Base-by-base conservation (phyloP, 1,284 basidiomycete genomes). In the Xanthoconium separans region DNA sequence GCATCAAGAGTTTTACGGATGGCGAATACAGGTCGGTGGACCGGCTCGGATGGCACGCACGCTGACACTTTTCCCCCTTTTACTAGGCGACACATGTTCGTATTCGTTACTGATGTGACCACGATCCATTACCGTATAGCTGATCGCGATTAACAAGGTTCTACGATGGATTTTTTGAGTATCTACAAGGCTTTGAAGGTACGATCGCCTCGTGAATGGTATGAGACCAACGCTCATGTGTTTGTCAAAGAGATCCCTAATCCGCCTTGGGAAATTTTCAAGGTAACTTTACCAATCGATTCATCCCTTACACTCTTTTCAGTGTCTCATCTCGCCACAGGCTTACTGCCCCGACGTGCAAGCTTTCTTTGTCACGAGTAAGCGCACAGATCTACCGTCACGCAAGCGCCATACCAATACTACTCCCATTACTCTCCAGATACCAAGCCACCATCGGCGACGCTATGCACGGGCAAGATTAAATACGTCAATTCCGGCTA, bases 401-500 rank as follows among this genome's bases (percentile, higher is more conserved):
- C 6, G 27, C 15, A 33, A 18, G 15, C 58, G 71, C 77, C 29
- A 64, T 60, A 4, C 56, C 74, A 44, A 74, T n/a, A n/a, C n/a
- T n/a, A n/a, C n/a, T n/a, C n/a, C n/a, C 77, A 4, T 65, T 65
- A 66, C 44, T 68, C 64, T 29, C 65, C 71, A 61, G 82, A 82
- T 7, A 50, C 79, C 18, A 71, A 72, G 33, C 75, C 76, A 58
- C 72, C 74, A 8, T 60, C 73, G 3, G 80, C 80, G 7, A 69
- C 75, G 2, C 76, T 81, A 49, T 87, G 84, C 60, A 77, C 75
- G 39, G 76, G 79, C 13, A 87, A 86, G 69, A 81, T 89, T 54
- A 79, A 72, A 67, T 78, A 85, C 45, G 81, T 77, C 16, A 79
- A 78, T 58, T 77, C 84, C 1, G 85, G 86, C 61, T 87, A 87